Conservation (phyloP, 1,284 basidiomycete genomes). For the Caloboletus firmus region DNA sequence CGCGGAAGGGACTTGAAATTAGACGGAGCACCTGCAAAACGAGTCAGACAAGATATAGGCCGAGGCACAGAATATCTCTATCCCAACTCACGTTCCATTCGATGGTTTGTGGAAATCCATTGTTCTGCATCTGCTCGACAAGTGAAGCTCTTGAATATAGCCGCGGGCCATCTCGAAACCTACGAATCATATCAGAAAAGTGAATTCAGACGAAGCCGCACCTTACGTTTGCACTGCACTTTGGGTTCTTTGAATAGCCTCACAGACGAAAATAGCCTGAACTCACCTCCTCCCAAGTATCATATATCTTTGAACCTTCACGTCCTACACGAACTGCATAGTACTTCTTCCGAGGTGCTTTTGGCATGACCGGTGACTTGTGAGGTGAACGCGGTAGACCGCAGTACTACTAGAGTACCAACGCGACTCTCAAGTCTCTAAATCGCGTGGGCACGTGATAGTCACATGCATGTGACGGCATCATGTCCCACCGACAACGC, state of each 20-base stretch:
- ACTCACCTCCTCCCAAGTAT: constrained; percentile 55
- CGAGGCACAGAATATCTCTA: background rate
- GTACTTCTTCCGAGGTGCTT: constrained; percentile 43
- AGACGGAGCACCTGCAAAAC: constrained; percentile 9
- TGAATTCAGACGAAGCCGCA: background rate
- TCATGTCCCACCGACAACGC: too few species aligned
- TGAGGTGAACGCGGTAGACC: background rate
- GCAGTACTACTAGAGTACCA: too few species aligned
- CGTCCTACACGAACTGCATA: constrained; percentile 59
- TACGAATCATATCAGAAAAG: constrained; percentile 23
- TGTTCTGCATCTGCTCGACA: constrained; percentile 43
- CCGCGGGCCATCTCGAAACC: constrained; percentile 49
- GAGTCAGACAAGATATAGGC: background rate
- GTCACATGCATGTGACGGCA: background rate
- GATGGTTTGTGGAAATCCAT: constrained; percentile 39
- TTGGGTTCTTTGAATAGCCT: constrained; percentile 3
- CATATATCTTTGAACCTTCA: constrained; percentile 53
- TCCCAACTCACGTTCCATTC: constrained; percentile 19
- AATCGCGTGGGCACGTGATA: background rate
- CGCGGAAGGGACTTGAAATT: background rate
- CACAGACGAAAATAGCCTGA: background rate
- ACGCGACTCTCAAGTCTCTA: background rate
- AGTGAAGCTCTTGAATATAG: constrained; percentile 50
- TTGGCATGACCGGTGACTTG: constrained; percentile 28
- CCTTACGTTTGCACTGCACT: constrained; percentile 45